These are phyloP conservation scores for Thermothelomyces thermophilus DNA, from an alignment of 2,329 filamentous ascomycete species.

Conservation along the genomic window DNA sequence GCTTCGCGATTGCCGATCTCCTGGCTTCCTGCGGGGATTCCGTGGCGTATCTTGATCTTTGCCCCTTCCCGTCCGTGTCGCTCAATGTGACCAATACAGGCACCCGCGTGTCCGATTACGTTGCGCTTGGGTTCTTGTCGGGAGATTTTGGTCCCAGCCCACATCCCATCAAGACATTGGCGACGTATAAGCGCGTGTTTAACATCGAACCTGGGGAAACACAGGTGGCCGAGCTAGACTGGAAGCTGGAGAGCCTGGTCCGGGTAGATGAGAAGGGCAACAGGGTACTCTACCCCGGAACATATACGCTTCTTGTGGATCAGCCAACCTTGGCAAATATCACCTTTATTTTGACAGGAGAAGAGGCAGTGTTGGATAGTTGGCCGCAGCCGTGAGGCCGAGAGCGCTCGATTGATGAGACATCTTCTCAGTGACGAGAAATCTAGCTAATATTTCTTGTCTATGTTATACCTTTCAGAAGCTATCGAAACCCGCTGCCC, in stretches of 20 bases:
- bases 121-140: constrained; percentile 44
- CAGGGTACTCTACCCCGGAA: constrained; percentile 46
- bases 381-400: constrained; percentile 22
- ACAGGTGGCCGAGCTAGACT: constrained; percentile 31
- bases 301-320: constrained; percentile 43
- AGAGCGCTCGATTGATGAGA: not conserved
- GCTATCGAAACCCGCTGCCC: too few relatives aligned
- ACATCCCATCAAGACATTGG: constrained; percentile 46
- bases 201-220: constrained; percentile 33
- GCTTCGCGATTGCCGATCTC: constrained; percentile 33
- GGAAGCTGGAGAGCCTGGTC: constrained; percentile 44
- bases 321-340: constrained; percentile 34
- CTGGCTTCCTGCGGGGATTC: constrained; percentile 29
- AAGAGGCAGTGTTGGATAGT: constrained; percentile 35
- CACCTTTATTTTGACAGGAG: constrained; percentile 42
- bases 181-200: constrained; percentile 42
- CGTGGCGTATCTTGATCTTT: constrained; percentile 35
- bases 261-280: constrained; percentile 45
- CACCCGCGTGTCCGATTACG: constrained; percentile 43
- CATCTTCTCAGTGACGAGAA: too few relatives aligned
- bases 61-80: constrained; percentile 36
- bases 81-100: constrained; percentile 45
- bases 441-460: not conserved
- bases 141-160: constrained; percentile 42
- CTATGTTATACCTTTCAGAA: not conserved